Conservation (phyloP, 352 stramenopile species). For the Phytophthora fragariaefolia region DNA sequence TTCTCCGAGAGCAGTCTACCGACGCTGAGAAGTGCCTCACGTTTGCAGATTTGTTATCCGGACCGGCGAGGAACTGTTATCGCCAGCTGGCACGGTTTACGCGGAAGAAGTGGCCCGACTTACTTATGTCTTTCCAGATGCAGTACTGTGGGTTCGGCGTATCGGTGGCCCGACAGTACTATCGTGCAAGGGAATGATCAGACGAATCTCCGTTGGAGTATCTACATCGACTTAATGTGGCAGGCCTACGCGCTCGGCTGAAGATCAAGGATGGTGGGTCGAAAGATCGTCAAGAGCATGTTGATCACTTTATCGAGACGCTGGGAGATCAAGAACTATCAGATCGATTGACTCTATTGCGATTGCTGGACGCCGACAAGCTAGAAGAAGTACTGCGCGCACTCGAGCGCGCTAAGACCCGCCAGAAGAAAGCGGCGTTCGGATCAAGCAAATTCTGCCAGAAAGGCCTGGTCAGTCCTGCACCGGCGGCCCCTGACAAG, state of each 20-base stretch:
- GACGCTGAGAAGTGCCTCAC: slow-evolving; percentile 6
- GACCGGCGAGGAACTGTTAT: slow-evolving; percentile 7
- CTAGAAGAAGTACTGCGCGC: slow-evolving; percentile 1
- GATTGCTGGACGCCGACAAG: not conserved
- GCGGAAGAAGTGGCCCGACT: not conserved
- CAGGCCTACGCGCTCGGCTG: not conserved
- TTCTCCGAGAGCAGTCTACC: not conserved
- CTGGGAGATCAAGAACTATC: not conserved
- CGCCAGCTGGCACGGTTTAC: not conserved
- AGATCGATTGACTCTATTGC: not conserved
- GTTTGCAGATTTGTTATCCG: slow-evolving; percentile 6
- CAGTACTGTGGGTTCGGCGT: not conserved
- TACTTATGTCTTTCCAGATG: not conserved
- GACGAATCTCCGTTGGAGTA: not conserved
- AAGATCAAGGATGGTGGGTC: not conserved
- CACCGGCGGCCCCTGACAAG: not conserved
- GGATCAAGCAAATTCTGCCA: not conserved
- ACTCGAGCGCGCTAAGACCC: not conserved
- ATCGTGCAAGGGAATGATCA: not conserved
- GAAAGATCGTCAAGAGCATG: not conserved
- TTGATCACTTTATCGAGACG: not conserved
- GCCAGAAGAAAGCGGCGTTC: not conserved
- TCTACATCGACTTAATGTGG: not conserved
- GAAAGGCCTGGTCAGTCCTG: not conserved
- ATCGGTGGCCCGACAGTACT: not conserved